phyloP scores from a whole-genome alignment of 2,329 filamentous ascomycete species.

The Colletotrichum sp. region DNA sequence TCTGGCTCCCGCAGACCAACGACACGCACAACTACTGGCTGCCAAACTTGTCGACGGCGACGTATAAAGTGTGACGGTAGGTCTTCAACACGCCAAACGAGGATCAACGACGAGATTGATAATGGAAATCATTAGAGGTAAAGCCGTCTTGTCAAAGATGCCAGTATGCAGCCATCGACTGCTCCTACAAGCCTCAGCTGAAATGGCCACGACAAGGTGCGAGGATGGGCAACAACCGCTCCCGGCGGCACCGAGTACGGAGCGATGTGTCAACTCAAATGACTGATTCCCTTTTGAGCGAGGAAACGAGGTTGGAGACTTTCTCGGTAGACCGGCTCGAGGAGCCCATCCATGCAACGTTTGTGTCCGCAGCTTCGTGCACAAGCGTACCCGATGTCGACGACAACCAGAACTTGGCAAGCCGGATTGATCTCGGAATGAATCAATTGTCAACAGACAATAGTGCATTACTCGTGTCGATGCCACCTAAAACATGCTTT shows the following conservation, averaged over 20 bases:
- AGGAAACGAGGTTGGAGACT: not conserved
- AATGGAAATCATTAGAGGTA: not conserved
- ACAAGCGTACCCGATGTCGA: not conserved
- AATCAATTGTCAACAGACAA: not conserved
- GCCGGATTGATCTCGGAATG: not conserved
- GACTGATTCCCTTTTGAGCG: not conserved
- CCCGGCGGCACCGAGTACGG: not conserved
- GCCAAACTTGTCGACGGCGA: not conserved
- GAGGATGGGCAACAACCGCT: not conserved
- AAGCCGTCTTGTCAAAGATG: not conserved
- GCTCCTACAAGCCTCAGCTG: not conserved
- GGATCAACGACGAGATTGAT: not conserved
- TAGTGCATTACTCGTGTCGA: not conserved
- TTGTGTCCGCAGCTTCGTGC: not conserved
- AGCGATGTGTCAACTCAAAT: not conserved
- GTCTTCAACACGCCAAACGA: not conserved
- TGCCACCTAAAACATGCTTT: not conserved
- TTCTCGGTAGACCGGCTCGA: not conserved
- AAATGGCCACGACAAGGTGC: not conserved
- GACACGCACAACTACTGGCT: not conserved
- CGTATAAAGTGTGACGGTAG: not conserved
- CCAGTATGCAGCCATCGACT: not conserved
- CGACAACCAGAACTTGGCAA: not conserved
- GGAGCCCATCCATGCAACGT: not conserved
- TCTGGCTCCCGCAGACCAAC: not conserved